Evolutionary conservation across 1,139 yeast genomes (phyloP).

Genomic region (Blastobotrys persicus): DNA sequence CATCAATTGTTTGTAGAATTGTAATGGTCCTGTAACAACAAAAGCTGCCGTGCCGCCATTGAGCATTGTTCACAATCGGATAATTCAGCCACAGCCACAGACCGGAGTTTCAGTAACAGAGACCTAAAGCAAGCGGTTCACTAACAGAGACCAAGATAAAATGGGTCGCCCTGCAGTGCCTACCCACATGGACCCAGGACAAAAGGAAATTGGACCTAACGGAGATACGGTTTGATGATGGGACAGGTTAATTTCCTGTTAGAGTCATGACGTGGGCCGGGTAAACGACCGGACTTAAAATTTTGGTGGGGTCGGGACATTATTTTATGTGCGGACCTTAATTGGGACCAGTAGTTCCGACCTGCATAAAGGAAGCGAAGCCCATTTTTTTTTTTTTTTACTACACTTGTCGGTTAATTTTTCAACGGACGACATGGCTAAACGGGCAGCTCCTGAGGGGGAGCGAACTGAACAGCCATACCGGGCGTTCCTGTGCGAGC

Average conservation of each 20-base stretch:
- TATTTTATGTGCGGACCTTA: background rate
- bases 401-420: background rate
- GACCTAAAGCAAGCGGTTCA: too few relatives aligned
- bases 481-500: slow-evolving; percentile 19
- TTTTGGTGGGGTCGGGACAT: slow-evolving; percentile 4
- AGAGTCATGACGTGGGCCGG: background rate
- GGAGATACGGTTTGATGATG: background rate
- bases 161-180: too few relatives aligned
- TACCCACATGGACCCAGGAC: too few relatives aligned
- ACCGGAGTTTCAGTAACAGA: too few relatives aligned
- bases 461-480: background rate
- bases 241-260: background rate
- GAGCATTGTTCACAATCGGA: too few relatives aligned
- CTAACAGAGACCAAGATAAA: too few relatives aligned
- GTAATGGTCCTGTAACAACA: too few relatives aligned
- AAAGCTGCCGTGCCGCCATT: too few relatives aligned
- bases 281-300: background rate
- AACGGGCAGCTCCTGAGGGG: background rate
- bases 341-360: background rate
- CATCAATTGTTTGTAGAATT: too few relatives aligned
- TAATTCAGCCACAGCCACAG: too few relatives aligned
- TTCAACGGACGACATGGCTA: background rate
- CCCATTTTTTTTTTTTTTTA: too few relatives aligned
- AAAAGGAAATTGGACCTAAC: too few relatives aligned
- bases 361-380: background rate